These are phyloP conservation scores for Komagataella kurtzmanii DNA, from an alignment of 805 yeast genomes.

Conservation along the genomic window DNA sequence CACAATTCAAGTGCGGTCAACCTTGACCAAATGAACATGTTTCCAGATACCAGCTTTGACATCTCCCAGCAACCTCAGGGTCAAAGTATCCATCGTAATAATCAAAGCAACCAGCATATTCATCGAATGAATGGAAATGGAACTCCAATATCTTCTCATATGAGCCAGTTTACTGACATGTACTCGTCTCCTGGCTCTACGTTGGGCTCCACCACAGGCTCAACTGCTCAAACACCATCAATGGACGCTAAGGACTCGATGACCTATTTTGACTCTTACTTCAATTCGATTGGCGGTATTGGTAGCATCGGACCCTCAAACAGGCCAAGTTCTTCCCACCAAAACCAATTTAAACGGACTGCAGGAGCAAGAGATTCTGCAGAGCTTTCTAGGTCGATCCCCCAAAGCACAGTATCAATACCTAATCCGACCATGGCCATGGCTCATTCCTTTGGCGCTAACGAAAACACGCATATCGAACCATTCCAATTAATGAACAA, in stretches of 20 bases:
- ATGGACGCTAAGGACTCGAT: conserved; percentile 2
- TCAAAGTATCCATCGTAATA: not conserved
- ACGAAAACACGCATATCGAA: not conserved
- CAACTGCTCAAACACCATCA: conserved; percentile 12
- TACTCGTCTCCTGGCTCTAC: conserved; percentile 10
- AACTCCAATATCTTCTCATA: not conserved
- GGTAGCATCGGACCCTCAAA: not conserved
- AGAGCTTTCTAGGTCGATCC: not conserved
- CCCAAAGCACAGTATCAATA: not conserved
- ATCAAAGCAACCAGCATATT: not conserved
- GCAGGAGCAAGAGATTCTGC: not conserved
- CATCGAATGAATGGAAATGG: not conserved
- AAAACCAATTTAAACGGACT: not conserved
- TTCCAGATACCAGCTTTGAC: not conserved
- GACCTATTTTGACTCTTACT: conserved; percentile 2
- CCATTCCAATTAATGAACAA: not conserved
- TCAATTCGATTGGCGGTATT: not conserved
- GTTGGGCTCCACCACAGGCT: conserved; percentile 7
- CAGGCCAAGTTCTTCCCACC: not conserved
- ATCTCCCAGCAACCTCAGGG: not conserved
- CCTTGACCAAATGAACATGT: not conserved
- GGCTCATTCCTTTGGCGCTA: not conserved
- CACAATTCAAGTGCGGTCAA: not conserved
- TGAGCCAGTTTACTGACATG: not conserved
- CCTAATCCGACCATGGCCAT: not conserved